Evolutionary conservation across 1,284 basidiomycete genomes (phyloP).

Genomic region (Boletellus deceptivus): DNA sequence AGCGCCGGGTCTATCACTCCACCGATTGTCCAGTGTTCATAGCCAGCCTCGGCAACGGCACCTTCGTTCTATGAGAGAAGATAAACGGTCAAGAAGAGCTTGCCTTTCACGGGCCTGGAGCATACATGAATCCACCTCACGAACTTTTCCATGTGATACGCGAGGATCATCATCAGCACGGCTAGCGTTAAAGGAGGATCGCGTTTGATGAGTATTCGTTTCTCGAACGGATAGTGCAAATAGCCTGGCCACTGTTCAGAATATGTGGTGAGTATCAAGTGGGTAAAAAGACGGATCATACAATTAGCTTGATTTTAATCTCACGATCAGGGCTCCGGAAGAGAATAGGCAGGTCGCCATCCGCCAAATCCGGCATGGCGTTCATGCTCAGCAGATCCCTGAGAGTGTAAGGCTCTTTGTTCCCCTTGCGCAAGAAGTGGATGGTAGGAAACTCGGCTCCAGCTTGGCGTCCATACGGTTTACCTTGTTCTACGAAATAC

Average conservation of each 20-base stretch:
- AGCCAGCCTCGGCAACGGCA: conserved; percentile 31
- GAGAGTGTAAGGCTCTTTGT: conserved; percentile 20
- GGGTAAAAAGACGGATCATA: conserved; percentile 4
- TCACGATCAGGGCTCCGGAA: conserved; percentile 14
- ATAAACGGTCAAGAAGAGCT: not conserved
- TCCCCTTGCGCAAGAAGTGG: conserved; percentile 18
- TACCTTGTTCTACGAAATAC: conserved; percentile 1
- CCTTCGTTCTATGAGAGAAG: conserved; percentile 20
- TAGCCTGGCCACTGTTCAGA: conserved; percentile 38
- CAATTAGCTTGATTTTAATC: conserved; percentile 26
- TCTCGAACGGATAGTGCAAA: conserved; percentile 29
- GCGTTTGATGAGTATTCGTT: conserved; percentile 27
- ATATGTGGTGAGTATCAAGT: conserved; percentile 2
- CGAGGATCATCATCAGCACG: conserved; percentile 30
- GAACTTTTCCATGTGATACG: conserved; percentile 27
- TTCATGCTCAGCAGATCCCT: conserved; percentile 22
- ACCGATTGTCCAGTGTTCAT: conserved; percentile 35
- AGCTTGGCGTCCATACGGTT: not conserved
- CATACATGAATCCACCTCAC: conserved; percentile 31
- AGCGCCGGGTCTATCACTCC: conserved; percentile 9
- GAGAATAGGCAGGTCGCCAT: conserved; percentile 19
- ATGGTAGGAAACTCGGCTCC: conserved; percentile 14
- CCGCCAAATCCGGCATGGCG: conserved; percentile 20
- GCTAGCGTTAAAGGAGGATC: conserved; percentile 17
- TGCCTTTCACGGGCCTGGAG: not conserved